Evolutionary conservation across 148 eudicot genomes (phyloP).

Genomic region (Rhododendron ferrugineum): DNA sequence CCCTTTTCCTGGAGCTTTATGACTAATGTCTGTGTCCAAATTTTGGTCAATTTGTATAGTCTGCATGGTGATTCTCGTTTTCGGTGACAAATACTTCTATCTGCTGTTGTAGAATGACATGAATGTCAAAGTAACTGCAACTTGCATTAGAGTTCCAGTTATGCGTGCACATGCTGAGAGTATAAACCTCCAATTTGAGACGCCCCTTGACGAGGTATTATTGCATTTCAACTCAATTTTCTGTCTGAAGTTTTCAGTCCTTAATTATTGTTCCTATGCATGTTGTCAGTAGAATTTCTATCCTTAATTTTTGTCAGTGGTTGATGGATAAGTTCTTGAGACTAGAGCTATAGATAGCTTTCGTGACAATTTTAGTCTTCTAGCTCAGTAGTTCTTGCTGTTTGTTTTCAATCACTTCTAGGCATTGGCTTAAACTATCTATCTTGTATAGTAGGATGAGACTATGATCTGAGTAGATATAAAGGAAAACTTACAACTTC

Average conservation of each 20-base stretch:
- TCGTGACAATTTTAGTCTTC: background rate
- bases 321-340: background rate
- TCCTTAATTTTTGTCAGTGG: background rate
- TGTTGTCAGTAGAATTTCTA: background rate
- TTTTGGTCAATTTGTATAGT: slow-evolving; percentile 2
- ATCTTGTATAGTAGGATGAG: background rate
- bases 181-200: slow-evolving; percentile 89
- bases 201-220: slow-evolving; percentile 88
- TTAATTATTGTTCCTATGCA: background rate
- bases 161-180: slow-evolving; percentile 97
- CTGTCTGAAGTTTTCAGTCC: background rate
- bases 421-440: background rate
- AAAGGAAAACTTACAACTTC: background rate
- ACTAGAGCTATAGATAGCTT: background rate
- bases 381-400: background rate
- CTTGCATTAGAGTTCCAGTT: slow-evolving; percentile 86
- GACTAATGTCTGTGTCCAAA: background rate
- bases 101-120: slow-evolving; percentile 45
- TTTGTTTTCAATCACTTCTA: background rate
- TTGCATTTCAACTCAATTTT: background rate
- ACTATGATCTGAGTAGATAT: background rate
- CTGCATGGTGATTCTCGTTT: background rate
- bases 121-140: slow-evolving; percentile 77
- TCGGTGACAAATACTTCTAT: background rate
- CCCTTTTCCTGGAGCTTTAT: background rate